These are phyloP conservation scores for Hypoxylon sp. DNA, from an alignment of 2,329 filamentous ascomycete genomes.

Conservation along the genomic window DNA sequence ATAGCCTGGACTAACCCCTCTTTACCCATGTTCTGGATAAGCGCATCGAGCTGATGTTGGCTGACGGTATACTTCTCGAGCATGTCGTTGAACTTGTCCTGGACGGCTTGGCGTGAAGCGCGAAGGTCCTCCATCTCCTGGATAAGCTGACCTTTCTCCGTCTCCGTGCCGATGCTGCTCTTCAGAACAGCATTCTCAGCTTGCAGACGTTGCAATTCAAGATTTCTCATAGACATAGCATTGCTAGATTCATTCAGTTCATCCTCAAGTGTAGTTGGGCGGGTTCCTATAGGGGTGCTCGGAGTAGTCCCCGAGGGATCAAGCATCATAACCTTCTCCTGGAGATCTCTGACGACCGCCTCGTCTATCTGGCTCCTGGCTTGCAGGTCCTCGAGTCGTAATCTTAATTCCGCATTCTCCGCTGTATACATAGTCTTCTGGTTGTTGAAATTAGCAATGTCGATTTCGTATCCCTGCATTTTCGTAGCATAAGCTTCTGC, in stretches of 20 bases:
- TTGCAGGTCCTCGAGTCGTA: constrained; percentile 53
- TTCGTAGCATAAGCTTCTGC: constrained; percentile 51
- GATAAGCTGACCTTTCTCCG: constrained; percentile 66
- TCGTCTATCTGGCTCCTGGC: constrained; percentile 57
- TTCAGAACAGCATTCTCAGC: constrained; percentile 72
- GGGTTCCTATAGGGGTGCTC: constrained; percentile 54
- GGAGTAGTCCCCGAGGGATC: constrained; percentile 47
- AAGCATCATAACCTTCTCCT: constrained; percentile 65
- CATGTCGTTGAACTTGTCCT: constrained; percentile 67
- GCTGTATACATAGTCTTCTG: constrained; percentile 57
- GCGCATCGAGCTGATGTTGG: constrained; percentile 68
- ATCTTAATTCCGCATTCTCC: constrained; percentile 60
- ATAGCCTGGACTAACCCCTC: constrained; percentile 67
- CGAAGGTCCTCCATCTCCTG: constrained; percentile 68
- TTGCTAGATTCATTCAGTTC: constrained; percentile 66
- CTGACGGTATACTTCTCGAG: constrained; percentile 69
- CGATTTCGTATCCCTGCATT: constrained; percentile 54
- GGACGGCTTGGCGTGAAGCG: constrained; percentile 63
- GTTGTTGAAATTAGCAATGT: constrained; percentile 58
- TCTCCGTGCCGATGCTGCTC: constrained; percentile 65
- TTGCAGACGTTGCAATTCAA: constrained; percentile 70
- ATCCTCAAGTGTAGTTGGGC: constrained; percentile 63
- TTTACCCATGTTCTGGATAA: constrained; percentile 63
- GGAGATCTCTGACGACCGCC: constrained; percentile 67
- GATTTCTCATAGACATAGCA: constrained; percentile 57